phyloP scores from a whole-genome alignment of 1,139 yeast species.

The Lodderomyces oxycetoniae region DNA sequence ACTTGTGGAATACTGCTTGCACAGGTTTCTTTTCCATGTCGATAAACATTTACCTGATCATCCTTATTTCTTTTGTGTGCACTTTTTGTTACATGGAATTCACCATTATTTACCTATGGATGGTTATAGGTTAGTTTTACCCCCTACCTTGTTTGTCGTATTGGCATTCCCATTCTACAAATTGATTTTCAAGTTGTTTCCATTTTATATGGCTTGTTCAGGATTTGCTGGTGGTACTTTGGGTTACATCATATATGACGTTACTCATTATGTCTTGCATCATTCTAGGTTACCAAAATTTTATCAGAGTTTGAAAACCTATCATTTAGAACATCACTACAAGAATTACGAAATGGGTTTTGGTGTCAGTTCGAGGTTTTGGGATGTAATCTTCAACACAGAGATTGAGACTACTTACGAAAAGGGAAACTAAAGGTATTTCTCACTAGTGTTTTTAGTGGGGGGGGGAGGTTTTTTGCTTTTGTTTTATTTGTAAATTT shows the following conservation, averaged over 20 bases:
- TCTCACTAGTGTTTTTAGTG: neutral
- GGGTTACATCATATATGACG: conserved; percentile 88
- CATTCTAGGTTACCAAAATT: conserved; percentile 75
- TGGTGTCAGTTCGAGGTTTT: conserved; percentile 89
- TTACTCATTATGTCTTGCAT: conserved; percentile 81
- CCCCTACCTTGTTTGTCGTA: conserved; percentile 71
- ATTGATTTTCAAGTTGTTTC: conserved; percentile 35
- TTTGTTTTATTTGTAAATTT: neutral
- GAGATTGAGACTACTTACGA: conserved; percentile 37
- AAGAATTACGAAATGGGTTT: conserved; percentile 94
- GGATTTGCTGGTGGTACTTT: conserved; percentile 90
- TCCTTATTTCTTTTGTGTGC: conserved; percentile 68
- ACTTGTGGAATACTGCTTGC: conserved; percentile 77
- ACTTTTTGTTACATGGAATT: conserved; percentile 89
- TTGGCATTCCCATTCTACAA: conserved; percentile 44
- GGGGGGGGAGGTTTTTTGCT: neutral
- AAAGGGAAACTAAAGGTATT: conserved; percentile 23
- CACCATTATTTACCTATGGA: conserved; percentile 99
- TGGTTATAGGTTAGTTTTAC: conserved; percentile 85
- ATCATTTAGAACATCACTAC: conserved; percentile 95
- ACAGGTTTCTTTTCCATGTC: conserved; percentile 88
- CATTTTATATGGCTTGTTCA: conserved; percentile 46
- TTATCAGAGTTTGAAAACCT: conserved; percentile 74
- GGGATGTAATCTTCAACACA: conserved; percentile 91
- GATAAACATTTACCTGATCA: conserved; percentile 83